Base-by-base conservation (phyloP, 2,329 filamentous ascomycete species). In the Monilinia fructigena region DNA sequence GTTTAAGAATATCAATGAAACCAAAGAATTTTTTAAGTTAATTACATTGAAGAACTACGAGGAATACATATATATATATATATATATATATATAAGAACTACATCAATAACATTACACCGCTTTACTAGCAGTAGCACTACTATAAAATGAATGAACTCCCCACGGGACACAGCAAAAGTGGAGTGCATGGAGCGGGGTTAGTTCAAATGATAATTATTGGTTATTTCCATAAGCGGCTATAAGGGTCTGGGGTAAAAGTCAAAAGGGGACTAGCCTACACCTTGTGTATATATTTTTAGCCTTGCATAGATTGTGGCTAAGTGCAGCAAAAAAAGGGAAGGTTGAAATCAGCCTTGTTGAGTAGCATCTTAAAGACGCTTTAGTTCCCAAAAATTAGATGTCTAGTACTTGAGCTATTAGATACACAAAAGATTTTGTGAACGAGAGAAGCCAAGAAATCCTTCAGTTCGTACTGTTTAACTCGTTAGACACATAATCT, bases 221-320 rank as follows among this genome's bases (percentile, higher is more conserved):
- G 42, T 56, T 48, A 31, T 45, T 6, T 4, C 5, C 16, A 48
- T 35, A 8, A 48, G 42, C 58, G n/a, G 42, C 26, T 10, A 38
- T 64, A n/a, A 20, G 38, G 5, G 60, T 64, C 62, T 26, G 62
- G 62, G 62, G 62, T 58, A 59, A 64, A 26, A 35, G 40, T 14
- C 40, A 26, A 47, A n/a, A 50, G 28, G 62, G 42, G 42, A 42
- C 53, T 59, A 65, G 62, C 42, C 28, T n/a, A 6, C 2, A 28
- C 2, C n/a, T 42, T 11, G 35, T 18, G 31, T 18, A 50, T 31
- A 16, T 48, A 60, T 35, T 18, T 20, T 11, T 56, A 56, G 52
- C 40, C 52, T 63, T 63, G 38, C 61, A 63, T 47, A 23, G n/a
- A 55, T 2, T 59, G 56, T 48, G 56, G 56, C 56, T 59, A 42